Percentiles rank a stretch among this genome's conserved stretches.
These are phyloP conservation scores for Themeda triandra DNA, from an alignment of 176 grass and related monocot species.

Conservation along the genomic window DNA sequence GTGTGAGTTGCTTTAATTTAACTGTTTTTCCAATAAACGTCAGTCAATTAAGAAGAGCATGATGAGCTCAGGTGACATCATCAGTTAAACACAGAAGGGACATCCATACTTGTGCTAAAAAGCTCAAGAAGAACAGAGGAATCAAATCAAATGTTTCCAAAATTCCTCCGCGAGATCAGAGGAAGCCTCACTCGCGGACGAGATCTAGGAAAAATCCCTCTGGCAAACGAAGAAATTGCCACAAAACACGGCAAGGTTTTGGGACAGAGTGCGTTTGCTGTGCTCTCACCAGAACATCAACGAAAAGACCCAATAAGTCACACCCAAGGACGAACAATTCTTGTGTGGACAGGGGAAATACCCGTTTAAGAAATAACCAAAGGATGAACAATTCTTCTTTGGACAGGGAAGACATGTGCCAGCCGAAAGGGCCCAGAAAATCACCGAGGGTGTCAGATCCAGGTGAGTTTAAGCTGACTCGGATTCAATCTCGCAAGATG, in stretches of 20 bases:
- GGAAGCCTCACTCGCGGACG: constrained; percentile 9
- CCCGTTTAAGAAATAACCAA: no score
- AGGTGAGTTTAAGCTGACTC: constrained; percentile 60
- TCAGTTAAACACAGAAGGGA: no score
- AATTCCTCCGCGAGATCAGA: constrained; percentile 37
- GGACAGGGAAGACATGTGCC: neutral
- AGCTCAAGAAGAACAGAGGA: no score
- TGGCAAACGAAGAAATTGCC: constrained; percentile 94
- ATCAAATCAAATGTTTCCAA: no score
- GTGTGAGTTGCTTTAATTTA: neutral
- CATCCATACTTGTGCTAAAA: no score
- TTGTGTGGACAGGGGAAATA: no score
- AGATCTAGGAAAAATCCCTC: constrained; percentile 12
- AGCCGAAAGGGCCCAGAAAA: constrained; percentile 65
- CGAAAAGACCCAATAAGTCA: neutral
- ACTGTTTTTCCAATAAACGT: no score
- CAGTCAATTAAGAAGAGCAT: no score
- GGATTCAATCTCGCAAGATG: constrained; percentile 54
- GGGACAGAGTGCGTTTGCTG: constrained; percentile 89
- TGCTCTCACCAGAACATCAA: neutral
- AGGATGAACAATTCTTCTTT: fast-evolving
- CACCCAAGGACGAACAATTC: fast-evolving
- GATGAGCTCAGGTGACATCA: no score
- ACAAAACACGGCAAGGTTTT: constrained; percentile 49
- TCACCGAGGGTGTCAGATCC: constrained; percentile 60